phyloP scores from a whole-genome alignment of 345 rosid species.

The Aurinia saxatilis region DNA sequence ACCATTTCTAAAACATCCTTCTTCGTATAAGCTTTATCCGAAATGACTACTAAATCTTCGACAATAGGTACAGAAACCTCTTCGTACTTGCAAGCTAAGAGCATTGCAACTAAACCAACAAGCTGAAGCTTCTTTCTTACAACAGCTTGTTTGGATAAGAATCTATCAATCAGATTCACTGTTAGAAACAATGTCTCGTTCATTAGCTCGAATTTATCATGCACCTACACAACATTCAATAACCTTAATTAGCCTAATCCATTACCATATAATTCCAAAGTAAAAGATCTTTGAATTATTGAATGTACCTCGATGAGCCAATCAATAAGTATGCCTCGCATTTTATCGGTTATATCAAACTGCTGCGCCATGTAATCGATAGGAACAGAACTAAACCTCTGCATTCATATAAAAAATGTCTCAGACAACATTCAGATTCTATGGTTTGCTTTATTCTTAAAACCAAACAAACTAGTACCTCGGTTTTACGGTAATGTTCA shows the following conservation, averaged over 20 bases:
- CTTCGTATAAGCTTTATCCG: slow-evolving; percentile 40
- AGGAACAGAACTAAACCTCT: slow-evolving; percentile 53
- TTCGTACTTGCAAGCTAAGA: slow-evolving; percentile 63
- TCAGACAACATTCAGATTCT: neutral
- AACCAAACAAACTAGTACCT: slow-evolving; percentile 36
- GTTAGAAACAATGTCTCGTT: slow-evolving; percentile 52
- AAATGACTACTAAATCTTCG: slow-evolving; percentile 42
- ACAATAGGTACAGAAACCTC: slow-evolving; percentile 50
- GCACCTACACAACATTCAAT: slow-evolving; percentile 34
- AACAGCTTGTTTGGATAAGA: slow-evolving; percentile 32
- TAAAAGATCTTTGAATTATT: neutral
- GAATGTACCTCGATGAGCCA: slow-evolving; percentile 87
- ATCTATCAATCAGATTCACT: slow-evolving; percentile 52
- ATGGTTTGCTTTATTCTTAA: no score
- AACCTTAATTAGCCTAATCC: neutral
- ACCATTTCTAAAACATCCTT: slow-evolving; percentile 52
- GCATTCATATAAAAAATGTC: slow-evolving; percentile 13
- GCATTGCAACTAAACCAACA: slow-evolving; percentile 67
- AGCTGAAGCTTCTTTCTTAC: slow-evolving; percentile 49
- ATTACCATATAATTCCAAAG: neutral
- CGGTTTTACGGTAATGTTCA: slow-evolving; percentile 54
- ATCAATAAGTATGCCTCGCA: slow-evolving; percentile 93
- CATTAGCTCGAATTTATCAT: slow-evolving; percentile 56
- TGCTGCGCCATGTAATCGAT: slow-evolving; percentile 62
- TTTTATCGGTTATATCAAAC: slow-evolving; percentile 68